Evolutionary conservation across 176 grass and related monocot genomes (phyloP), one percentile per base, ranked within the genome.

Genomic region (Zoysia pacifica): DNA sequence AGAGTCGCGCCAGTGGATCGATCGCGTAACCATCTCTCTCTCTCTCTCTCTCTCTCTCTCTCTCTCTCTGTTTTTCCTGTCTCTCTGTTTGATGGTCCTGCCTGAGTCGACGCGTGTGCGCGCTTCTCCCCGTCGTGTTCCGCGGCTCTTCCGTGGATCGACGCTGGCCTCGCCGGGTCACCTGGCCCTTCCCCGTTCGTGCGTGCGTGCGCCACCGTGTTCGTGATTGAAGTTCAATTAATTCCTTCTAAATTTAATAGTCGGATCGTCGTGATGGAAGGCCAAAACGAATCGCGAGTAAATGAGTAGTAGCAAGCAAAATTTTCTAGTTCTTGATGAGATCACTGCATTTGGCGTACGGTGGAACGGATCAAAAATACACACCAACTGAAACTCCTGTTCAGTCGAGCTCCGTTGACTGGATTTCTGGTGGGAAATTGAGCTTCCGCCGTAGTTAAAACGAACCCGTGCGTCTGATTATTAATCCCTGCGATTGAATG

Each of bases 1-100:
- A 8, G 86, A 87, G 62, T 93, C 97, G 40, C 93, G 12, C 76
- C 68, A 88, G 80, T 99, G 97, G 97, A 89, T 99, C 88, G 88
- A 95, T 15, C 68, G 83, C 79, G 83, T 86, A 85, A 86, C 60
- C 44, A 74, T 40, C 60, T 7, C 39, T 20, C 8, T 56, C 54
- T 8, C 54, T 9, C 13, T 15, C 55, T 35, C 11, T 48, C 53
- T 1, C 37, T 9, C 41, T 2, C 28, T 28, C 0, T 28, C n/a
- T n/a, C n/a, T 6, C 15, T 9, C 5, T 4, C 9, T 60, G 7
- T 9, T 58, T 3, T 19, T 19, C 20, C 59, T 28, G 8, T 36
- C 18, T n/a, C 28, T 28, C 0, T 28, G 28, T 28, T 28, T 28
- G 28, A 28, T 28, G 28, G 28, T 47, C 66, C 43, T 45, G 8